Evolutionary conservation across 163 green algal genomes (phyloP), one percentile per base, ranked within the genome.

Genomic region (Scenedesmus sp.): DNA sequence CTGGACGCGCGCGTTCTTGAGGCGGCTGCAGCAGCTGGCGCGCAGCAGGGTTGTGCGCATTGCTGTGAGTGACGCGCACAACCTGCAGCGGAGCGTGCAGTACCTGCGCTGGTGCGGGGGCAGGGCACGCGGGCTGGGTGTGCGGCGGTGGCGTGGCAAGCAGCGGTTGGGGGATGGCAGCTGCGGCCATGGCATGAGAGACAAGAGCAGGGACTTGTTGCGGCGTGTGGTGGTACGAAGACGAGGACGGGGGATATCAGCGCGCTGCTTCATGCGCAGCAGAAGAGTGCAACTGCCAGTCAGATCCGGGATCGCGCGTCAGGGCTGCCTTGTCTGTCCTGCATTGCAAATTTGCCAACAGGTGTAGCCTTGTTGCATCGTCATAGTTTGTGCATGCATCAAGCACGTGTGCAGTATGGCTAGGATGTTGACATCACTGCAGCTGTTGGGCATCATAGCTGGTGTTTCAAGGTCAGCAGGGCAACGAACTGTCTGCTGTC

Each of bases 31-130:
- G 59, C 51, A 76, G 18, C 26, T 87, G 9, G 85, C 42, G 44
- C 44, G 30, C n/a, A 49, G 6, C 13, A 59, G 46, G 51, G 43
- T 15, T 20, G 43, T 53, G 44, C 53, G 10, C 18, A 40, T 90
- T 20, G 7, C 85, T 42, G 46, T 76, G 10, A 79, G 72, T 30
- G 85, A 90, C 30, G 70, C 37, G 0, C 51, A 4, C 30, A 85
- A 90, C 72, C n/a, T 90, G 26, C 85, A 90, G 85, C 85, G 85
- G 18, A 53, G 46, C 43, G 70, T 84, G 85, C 85, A 90, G 49
- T 90, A 90, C 43, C 30, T 90, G 30, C 33, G 15, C 2, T 90
- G 85, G 85, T 90, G 85, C 35, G 5, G 5, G 3, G 37, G 73
- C 73, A n/a, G 37, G 35, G 73, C 73, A 18, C 73, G 73, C 13